Percentiles rank a stretch among this genome's conserved stretches.
Conservation (phyloP, 495 filamentous ascomycete species). For the Pseudomonodictys pantanalensis region DNA sequence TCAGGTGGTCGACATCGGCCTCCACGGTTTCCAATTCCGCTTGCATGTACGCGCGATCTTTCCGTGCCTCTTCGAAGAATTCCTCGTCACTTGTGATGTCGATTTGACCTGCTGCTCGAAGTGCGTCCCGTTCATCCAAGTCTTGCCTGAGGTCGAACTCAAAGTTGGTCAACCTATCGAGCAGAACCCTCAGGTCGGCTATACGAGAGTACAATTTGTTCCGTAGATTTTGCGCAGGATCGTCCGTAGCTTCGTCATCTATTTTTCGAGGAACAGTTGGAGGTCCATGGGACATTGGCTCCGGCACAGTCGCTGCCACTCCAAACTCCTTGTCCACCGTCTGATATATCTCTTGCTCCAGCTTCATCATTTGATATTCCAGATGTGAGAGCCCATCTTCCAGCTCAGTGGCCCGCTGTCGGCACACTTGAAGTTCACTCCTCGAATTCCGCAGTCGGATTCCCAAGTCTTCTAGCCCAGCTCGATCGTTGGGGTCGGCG, state of each 20-base stretch:
- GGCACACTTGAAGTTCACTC: background rate
- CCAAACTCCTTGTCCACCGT: background rate
- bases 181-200: background rate
- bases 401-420: background rate
- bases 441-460: background rate
- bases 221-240: background rate
- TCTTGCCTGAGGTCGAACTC: background rate
- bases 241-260: background rate
- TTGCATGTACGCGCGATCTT: background rate
- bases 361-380: constrained; percentile 8
- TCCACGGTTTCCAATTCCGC: background rate
- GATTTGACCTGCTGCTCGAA: background rate
- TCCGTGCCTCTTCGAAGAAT: background rate
- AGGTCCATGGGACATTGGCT: background rate
- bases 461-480: background rate
- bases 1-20: constrained; percentile 3
- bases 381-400: constrained; percentile 4
- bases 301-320: background rate
- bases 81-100: constrained; percentile 2
- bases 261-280: background rate
- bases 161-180: constrained; percentile 5
- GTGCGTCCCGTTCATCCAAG: constrained; percentile 5
- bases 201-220: constrained; percentile 19
- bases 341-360: constrained; percentile 8
- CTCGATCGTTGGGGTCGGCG: background rate